Evolutionary conservation across 805 yeast genomes (phyloP), one percentile per base, ranked within the genome.

Genomic region (Kodamaea sagamina): DNA sequence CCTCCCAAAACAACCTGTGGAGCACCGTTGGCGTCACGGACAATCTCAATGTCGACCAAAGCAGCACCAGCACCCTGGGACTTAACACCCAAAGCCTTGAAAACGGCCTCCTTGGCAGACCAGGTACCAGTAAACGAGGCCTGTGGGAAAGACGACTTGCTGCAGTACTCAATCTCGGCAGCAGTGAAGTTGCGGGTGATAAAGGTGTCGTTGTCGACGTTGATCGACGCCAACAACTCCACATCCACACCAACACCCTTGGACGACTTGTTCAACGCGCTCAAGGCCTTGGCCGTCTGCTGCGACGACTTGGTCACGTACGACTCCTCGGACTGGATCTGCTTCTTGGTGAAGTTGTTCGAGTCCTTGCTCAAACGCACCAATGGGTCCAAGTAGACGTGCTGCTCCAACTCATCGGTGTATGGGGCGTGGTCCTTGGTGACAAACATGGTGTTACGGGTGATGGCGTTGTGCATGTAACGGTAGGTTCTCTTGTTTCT

Each of bases 51-150:
- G 47, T 89, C 96, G 63, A 78, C 80, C 71, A 93, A 77, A 25
- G 95, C 75, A 28, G 99, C 98, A 48, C 98, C 99, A 11, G 92
- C 97, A 47, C 99, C 99, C 62, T 82, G 79, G 36, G 95, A 82
- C 59, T 79, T 78, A 49, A 88, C 95, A 48, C 93, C 90, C 60
- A 93, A 75, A 13, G 96, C 87, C 74, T 93, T 93, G 83, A 93
- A 93, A 26, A 90, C 97, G 32, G 99, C 99, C 73, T 93, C 99
- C 72, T 93, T 93, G 35, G 99, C 99, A 22, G 97, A 88, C 99
- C 99, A 93, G 34, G 95, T 86, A 37, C 99, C 99, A 19, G 99
- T 89, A 68, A 78, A 93, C 3, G 97, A 88, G 10, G 98, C 88
- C 59, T 81, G 86, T 40, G 93, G 87, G 52, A 77, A 76, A 32